Percentiles rank a stretch among this genome's conserved stretches.
Conservation (phyloP, 805 yeast genomes). For the Zygosaccharomyces lentus region DNA sequence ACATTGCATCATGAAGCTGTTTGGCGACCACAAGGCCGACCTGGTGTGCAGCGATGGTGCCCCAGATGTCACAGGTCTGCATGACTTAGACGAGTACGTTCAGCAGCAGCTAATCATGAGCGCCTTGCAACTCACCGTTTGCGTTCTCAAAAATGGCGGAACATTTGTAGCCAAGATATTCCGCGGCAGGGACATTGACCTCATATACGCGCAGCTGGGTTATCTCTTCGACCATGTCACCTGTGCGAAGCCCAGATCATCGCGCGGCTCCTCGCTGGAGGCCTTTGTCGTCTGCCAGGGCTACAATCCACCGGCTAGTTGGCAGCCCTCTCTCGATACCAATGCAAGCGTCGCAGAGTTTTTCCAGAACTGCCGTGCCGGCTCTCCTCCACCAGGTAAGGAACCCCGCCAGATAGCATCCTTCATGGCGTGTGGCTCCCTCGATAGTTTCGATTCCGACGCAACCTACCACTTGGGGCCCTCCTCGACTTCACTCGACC, state of each 20-base stretch:
- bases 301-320: conserved; percentile 75
- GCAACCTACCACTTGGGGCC: conserved; percentile 65
- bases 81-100: conserved; percentile 93
- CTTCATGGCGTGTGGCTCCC: conserved; percentile 94
- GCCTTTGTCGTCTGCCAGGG: conserved; percentile 91
- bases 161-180: conserved; percentile 93
- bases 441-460: conserved; percentile 84
- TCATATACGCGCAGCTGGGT: conserved; percentile 88
- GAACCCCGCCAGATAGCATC: conserved; percentile 80
- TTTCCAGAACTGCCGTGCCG: conserved; percentile 60
- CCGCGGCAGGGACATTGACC: conserved; percentile 92
- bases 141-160: conserved; percentile 85
- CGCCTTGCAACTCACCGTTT: conserved; percentile 87
- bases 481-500: conserved; percentile 61
- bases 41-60: conserved; percentile 97
- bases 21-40: conserved; percentile 92
- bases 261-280: conserved; percentile 91
- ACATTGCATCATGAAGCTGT: conserved; percentile 64
- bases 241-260: conserved; percentile 94
- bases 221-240: conserved; percentile 78
- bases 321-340: conserved; percentile 66
- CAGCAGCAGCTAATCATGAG: conserved; percentile 92
- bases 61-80: conserved; percentile 96
- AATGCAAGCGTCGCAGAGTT: conserved; percentile 73
- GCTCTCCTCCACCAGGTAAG: conserved; percentile 33